Percentiles rank a stretch among this genome's conserved stretches.
These are phyloP conservation scores for Echeveria elegans DNA, from an alignment of 164 flowering plant species.

Conservation along the genomic window DNA sequence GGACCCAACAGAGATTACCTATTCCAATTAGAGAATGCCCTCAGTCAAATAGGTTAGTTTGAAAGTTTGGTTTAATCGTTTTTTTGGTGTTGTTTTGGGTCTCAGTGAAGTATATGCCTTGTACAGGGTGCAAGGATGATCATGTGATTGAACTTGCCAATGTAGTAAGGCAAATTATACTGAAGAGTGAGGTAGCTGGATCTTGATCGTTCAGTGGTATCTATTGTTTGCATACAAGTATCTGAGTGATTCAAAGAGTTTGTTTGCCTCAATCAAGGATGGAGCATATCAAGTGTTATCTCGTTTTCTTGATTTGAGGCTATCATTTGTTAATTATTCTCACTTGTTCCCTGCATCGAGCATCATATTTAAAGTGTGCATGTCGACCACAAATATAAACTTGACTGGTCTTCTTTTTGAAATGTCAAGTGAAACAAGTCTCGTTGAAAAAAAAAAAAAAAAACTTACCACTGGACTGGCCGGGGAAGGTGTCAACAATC, in stretches of 20 bases:
- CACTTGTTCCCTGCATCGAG: no score
- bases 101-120: neutral
- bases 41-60: constrained; percentile 46
- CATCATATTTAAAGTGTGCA: no score
- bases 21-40: constrained; percentile 74
- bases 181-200: constrained; percentile 18
- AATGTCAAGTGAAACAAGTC: no score
- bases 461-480: no score
- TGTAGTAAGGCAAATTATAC: constrained; percentile 50
- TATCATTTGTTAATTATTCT: no score
- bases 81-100: neutral
- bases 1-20: constrained; percentile 94
- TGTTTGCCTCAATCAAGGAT: neutral
- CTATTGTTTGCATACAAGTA: neutral
- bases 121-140: constrained; percentile 61
- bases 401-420: no score
- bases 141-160: constrained; percentile 76
- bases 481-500: no score
- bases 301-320: no score
- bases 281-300: neutral
- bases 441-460: no score
- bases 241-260: neutral
- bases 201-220: constrained; percentile 8
- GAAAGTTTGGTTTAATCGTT: neutral
- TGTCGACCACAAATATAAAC: no score